Evolutionary conservation across 345 rosid genomes (phyloP), one percentile per base, ranked within the genome.

Genomic region (Toxicodendron radicans): DNA sequence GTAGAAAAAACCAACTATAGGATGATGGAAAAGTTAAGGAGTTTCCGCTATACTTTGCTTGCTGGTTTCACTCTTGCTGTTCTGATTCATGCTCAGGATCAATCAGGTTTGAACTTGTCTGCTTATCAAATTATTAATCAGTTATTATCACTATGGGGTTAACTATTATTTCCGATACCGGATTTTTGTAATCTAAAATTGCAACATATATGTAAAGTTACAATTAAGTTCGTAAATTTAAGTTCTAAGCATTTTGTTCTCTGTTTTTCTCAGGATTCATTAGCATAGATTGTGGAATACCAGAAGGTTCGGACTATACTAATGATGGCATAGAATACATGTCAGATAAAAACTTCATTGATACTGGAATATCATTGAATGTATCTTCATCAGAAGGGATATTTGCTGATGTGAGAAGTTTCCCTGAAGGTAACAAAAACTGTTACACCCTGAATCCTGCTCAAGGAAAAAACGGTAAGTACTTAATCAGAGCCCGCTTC

Each of bases 381-480:
- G 48, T 58, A 58, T 10, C 32, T 20, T 14, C 61, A 0, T 4
- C 18, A n/a, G 0, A 30, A 45, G 11, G 2, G 9, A 3, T 30
- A 64, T 12, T 64, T 43, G 41, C 1, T n/a, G 32, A 7, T 43
- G 9, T 64, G 30, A 43, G 68, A 41, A 64, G 74, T 66, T 78
- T 78, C 32, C 75, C 78, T 62, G 61, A 78, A 56, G 78, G 78
- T 1, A 57, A 16, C 60, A 56, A 59, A 69, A 79, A 79, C 14
- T 79, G 82, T 62, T 79, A 79, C 68, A 64, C 61, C 3, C 24
- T 79, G 4, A 48, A 46, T 0, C 65, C 65, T 7, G 12, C 68
- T 1, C 45, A 45, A 9, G 53, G 62, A 4, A 64, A 70, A 45
- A 66, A 32, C 21, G 21, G 52, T 23, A 79, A 58, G 23, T 74